These are phyloP conservation scores for Senna siamea DNA, from an alignment of 306 rosid species.

Conservation along the genomic window DNA sequence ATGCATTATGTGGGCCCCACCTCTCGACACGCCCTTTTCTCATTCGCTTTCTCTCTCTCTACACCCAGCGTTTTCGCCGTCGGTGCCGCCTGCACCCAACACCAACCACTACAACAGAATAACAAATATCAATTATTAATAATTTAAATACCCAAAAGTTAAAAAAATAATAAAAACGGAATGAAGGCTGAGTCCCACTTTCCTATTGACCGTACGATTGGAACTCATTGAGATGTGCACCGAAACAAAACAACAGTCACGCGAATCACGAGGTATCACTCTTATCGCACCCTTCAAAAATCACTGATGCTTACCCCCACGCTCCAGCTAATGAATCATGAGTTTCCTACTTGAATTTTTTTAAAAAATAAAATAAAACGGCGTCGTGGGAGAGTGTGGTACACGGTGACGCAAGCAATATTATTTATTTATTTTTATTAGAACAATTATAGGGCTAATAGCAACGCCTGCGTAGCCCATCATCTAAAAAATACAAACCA, in stretches of 20 bases:
- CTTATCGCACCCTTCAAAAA: neutral
- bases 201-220: slow-evolving; percentile 3
- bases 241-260: slow-evolving; percentile 17
- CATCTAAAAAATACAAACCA: neutral
- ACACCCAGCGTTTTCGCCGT: slow-evolving; percentile 44
- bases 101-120: neutral
- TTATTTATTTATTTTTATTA: neutral
- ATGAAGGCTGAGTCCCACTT: neutral
- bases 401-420: neutral
- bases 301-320: neutral
- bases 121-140: neutral
- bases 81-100: slow-evolving; percentile 46
- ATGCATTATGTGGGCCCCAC: slow-evolving; percentile 30
- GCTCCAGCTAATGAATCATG: slow-evolving; percentile 38
- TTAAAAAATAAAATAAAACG: no score
- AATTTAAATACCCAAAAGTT: neutral
- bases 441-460: neutral
- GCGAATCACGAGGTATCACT: slow-evolving; percentile 34
- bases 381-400: neutral
- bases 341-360: slow-evolving; percentile 19
- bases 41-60: slow-evolving; percentile 29
- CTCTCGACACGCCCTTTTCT: slow-evolving; percentile 29
- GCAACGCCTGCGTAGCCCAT: neutral
- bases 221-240: slow-evolving; percentile 15
- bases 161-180: neutral